A percentile compares a stretch with the other conserved stretches of the same genome.
Conservation (phyloP, 2,329 filamentous ascomycete species). For the Anisogramma anomala region DNA sequence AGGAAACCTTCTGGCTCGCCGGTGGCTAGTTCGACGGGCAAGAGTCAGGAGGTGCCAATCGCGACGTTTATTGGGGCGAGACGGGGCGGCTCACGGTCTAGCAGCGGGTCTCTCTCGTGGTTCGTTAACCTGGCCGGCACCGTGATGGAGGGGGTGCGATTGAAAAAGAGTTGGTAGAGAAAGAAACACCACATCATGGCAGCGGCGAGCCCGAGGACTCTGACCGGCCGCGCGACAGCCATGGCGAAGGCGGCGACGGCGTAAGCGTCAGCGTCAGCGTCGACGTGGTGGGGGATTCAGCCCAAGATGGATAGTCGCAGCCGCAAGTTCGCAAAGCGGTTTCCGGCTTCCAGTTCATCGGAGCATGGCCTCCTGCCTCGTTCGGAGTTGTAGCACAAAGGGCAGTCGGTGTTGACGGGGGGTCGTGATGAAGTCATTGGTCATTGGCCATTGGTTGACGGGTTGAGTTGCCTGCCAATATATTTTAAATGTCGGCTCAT, state of each 20-base stretch:
- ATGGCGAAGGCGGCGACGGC: conserved; percentile 37
- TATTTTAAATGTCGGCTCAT: too few relatives aligned
- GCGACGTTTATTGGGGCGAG: background rate
- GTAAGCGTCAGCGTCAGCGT: background rate
- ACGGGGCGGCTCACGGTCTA: conserved; percentile 57
- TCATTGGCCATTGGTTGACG: too few relatives aligned
- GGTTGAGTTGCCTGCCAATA: background rate
- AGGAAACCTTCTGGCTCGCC: conserved; percentile 71
- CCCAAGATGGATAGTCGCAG: background rate
- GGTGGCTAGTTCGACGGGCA: conserved; percentile 46
- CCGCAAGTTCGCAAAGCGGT: background rate
- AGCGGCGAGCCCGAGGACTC: conserved; percentile 62
- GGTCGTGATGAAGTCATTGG: too few relatives aligned
- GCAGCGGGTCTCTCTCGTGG: conserved; percentile 64
- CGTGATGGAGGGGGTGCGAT: conserved; percentile 34
- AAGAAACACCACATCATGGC: conserved; percentile 68
- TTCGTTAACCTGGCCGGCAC: conserved; percentile 29
- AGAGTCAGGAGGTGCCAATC: background rate
- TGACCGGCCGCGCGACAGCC: conserved; percentile 76
- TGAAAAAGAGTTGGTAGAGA: conserved; percentile 64
- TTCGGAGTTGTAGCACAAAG: too few relatives aligned
- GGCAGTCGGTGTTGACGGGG: too few relatives aligned
- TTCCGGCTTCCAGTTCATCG: conserved; percentile 1
- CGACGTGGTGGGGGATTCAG: background rate
- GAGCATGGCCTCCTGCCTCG: conserved; percentile 12